Base-by-base conservation (phyloP, 208 protist species). In the Trypanosoma cruzi region DNA sequence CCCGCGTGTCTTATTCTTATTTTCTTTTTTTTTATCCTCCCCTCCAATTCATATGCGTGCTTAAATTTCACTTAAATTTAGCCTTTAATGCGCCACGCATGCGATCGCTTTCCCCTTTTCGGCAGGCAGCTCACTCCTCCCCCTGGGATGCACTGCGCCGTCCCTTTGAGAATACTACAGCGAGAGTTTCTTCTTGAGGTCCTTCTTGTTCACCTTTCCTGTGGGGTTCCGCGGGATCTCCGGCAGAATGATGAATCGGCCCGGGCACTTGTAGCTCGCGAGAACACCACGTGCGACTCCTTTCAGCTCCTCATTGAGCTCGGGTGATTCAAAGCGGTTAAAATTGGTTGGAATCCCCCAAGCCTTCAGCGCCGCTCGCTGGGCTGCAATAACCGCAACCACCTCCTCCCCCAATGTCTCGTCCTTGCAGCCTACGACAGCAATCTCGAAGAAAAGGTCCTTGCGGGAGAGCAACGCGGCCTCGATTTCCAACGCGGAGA, bases 121-220 rank as follows among this genome's bases (percentile, higher is more conserved):
- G n/a, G n/a, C n/a, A n/a, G n/a, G n/a, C n/a, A n/a, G n/a, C n/a
- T n/a, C n/a, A n/a, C n/a, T n/a, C n/a, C n/a, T n/a, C n/a, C n/a
- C n/a, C n/a, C n/a, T n/a, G n/a, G n/a, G n/a, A n/a, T n/a, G n/a
- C n/a, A n/a, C n/a, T n/a, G n/a, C n/a, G n/a, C n/a, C n/a, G n/a
- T n/a, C n/a, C n/a, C n/a, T n/a, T n/a, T n/a, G n/a, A n/a, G n/a
- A n/a, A n/a, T 44, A 44, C 40, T 7, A 8, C 65, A 76, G 20
- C 24, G 75, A 50, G 4, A 94, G 73, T 4, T 65, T 28, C 71
- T 67, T 77, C 63, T 92, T 93, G 24, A 98, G 85, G 32, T 69
- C 65, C 65, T 96, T 96, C 79, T 98, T 98, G 76, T 98, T 97
- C 31, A 98, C 83, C 82, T 98, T 98, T 11, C 92, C 89, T 40